phyloP scores from a whole-genome alignment of 352 stramenopile species.

The Phytophthora pluvialis region DNA sequence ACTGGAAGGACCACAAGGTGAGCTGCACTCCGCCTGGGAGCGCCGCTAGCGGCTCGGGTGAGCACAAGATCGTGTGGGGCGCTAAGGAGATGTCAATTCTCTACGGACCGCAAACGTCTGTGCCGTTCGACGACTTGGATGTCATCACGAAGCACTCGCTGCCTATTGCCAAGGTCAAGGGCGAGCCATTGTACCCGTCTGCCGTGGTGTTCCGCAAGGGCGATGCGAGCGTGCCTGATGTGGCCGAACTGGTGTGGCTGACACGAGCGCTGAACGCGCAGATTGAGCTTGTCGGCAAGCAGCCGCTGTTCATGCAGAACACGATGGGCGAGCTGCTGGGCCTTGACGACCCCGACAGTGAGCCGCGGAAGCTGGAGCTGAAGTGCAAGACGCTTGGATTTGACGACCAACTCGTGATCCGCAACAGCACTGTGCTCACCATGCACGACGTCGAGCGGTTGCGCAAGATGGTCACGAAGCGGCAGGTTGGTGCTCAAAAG shows the following conservation, averaged over 20 bases:
- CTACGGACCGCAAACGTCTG: slow-evolving; percentile 66
- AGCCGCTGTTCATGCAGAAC: slow-evolving; percentile 75
- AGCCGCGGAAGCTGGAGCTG: slow-evolving; percentile 65
- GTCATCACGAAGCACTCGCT: slow-evolving; percentile 65
- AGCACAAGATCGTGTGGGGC: slow-evolving; percentile 74
- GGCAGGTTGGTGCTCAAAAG: slow-evolving; percentile 21
- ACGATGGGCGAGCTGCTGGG: slow-evolving; percentile 69
- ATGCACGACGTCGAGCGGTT: slow-evolving; percentile 77
- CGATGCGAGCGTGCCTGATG: slow-evolving; percentile 67
- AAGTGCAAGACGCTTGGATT: slow-evolving; percentile 63
- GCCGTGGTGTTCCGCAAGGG: slow-evolving; percentile 76
- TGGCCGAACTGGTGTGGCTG: slow-evolving; percentile 75
- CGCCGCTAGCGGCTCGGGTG: slow-evolving; percentile 29
- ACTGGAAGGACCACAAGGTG: slow-evolving; percentile 88
- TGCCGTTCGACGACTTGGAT: slow-evolving; percentile 86
- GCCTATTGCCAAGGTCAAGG: slow-evolving; percentile 50
- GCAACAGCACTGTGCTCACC: slow-evolving; percentile 83
- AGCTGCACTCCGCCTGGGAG: slow-evolving; percentile 64
- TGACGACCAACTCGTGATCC: slow-evolving; percentile 70
- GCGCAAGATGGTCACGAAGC: slow-evolving; percentile 52
- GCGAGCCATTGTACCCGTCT: slow-evolving; percentile 66
- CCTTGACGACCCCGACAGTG: slow-evolving; percentile 48
- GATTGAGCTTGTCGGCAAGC: slow-evolving; percentile 69
- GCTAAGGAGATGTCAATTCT: slow-evolving; percentile 87
- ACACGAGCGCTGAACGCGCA: slow-evolving; percentile 68